These are phyloP conservation scores for Oryza meyeriana DNA, from an alignment of 176 grass and related monocot species.

Conservation along the genomic window DNA sequence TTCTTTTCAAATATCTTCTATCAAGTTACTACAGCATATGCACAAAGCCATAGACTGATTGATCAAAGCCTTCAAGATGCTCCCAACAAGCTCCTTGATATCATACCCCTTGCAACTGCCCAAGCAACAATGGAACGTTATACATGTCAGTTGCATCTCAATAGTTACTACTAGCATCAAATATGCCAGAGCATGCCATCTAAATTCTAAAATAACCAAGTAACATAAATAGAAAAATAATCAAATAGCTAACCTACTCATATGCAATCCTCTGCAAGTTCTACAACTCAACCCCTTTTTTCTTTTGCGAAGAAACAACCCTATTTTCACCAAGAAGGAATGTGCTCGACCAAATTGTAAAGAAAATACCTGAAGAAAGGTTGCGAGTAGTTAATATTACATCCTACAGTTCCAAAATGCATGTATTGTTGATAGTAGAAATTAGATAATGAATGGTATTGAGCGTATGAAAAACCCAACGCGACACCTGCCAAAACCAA, in stretches of 20 bases:
- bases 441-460: constrained; percentile 89
- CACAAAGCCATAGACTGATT: background rate
- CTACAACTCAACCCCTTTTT: background rate
- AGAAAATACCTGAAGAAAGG: constrained; percentile 91
- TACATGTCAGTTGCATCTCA: background rate
- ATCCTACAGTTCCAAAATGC: constrained; percentile 91
- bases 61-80: constrained; percentile 45
- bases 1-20: constrained; percentile 9
- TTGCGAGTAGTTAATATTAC: constrained; percentile 85
- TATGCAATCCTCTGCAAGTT: constrained; percentile 7
- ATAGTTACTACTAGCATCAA: background rate
- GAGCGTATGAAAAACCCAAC: constrained; percentile 89
- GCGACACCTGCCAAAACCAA: constrained; percentile 58
- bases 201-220: background rate
- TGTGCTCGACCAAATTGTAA: background rate
- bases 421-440: constrained; percentile 87
- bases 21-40: constrained; percentile 1
- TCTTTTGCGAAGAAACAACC: too few relatives aligned
- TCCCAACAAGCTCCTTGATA: constrained; percentile 86
- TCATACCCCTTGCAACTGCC: constrained; percentile 98
- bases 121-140: constrained; percentile 23
- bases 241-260: background rate
- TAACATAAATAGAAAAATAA: background rate
- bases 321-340: background rate
- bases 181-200: background rate